Evolutionary conservation across 2,329 filamentous ascomycete genomes (phyloP), one percentile per base, ranked within the genome.

Genomic region (Epicoccum nigrum): DNA sequence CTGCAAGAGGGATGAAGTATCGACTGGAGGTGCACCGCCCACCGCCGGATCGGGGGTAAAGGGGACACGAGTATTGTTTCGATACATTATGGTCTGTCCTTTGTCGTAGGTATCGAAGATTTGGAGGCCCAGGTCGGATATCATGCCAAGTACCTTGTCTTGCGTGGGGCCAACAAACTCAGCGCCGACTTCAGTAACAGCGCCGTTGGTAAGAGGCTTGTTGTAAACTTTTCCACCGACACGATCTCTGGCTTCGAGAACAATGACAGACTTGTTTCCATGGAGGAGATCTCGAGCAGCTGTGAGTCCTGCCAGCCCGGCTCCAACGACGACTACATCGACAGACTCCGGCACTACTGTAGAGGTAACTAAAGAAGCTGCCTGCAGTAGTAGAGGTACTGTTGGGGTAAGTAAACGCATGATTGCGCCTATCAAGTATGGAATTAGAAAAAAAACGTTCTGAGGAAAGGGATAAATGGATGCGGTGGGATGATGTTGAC

Each of bases 171-270:
- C 63, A 4, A 67, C 56, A 15, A 64, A 65, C 16, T 64, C 63
- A 17, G 59, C 58, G 2, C 60, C 63, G 0, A 63, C 57, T 51
- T 67, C 61, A 1, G 59, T 62, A 32, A 62, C 46, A 12, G 55
- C 57, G 2, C 63, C 60, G 39, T 62, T 63, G n/a, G 48, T 46
- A 17, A 64, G 39, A 17, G 42, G 51, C 8, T 48, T 19, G 21
- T 62, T 65, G 17, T 51, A 79, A 0, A 78, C 81, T 64, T 83
- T 83, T 6, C 81, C 81, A 0, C 81, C 81, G 0, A 83, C 77
- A 0, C 78, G 74, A 32, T 80, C 72, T 4, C 76, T 70, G 1
- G 80, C 80, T 56, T 83, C 81, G 1, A 83, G 65, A 0, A 83
- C 71, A 0, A 77, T 49, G n/a, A 71, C 68, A 0, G 72, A 73